Evolutionary conservation across 192 early-diverging fungal genomes (phyloP), one percentile per base, ranked within the genome.

Genomic region (Entomortierella parvispora): DNA sequence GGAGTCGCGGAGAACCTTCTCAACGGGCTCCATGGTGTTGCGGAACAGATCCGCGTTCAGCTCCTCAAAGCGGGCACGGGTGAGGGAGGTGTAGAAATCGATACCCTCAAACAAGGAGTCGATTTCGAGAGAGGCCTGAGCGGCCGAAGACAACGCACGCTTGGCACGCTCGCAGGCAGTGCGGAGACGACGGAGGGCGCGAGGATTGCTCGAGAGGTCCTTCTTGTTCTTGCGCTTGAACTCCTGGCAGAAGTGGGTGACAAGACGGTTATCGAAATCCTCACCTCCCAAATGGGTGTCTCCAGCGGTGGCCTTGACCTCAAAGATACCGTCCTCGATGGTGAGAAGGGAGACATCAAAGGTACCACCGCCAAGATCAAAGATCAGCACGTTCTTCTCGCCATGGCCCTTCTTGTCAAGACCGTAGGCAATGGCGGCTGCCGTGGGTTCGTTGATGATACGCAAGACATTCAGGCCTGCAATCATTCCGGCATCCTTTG

Each of bases 201-300:
- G 94, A 44, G 94, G 87, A 83, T 99, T 96, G 69, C 67, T 59
- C 34, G 92, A 83, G 56, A 97, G 85, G 85, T 99, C 95, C 91
- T 89, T 96, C 93, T 96, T 96, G 92, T 88, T 88, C 91, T 99
- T 97, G 88, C 95, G 94, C 91, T 99, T 99, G 92, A 97, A 97
- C 85, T 97, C 93, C 69, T 93, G 88, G 58, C 82, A 81, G 67
- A 99, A 99, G 92, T 96, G 94, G 82, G 92, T 91, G 78, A 99
- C 95, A 32, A 99, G 86, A 79, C 95, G 91, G 92, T 99, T 97
- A 87, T 99, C 97, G 83, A 99, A 99, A 87, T 99, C 97, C 86
- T 97, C 96, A 79, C 97, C 94, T 94, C 96, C 96, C 84, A 98
- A 89, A 81, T 98, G 96, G 66, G 96, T 98, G 86, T 98, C 95